These are phyloP conservation scores for Hypsizygus ulmarius DNA, from an alignment of 1,284 basidiomycete genomes.

Conservation along the genomic window DNA sequence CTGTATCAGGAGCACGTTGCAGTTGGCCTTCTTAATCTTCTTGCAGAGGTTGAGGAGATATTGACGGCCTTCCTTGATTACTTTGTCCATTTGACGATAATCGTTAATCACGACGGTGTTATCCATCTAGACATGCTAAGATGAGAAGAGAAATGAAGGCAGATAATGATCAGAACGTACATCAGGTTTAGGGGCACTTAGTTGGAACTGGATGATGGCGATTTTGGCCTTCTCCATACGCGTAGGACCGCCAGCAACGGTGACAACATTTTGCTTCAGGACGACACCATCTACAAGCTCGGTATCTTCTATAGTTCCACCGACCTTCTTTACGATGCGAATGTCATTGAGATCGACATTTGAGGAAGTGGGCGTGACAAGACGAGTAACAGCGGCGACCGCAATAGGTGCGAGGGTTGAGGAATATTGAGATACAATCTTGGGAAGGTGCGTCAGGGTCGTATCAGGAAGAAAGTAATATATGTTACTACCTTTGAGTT, in stretches of 20 bases:
- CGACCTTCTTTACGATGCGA: conserved; percentile 97
- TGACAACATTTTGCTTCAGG: conserved; percentile 92
- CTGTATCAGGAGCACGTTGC: conserved; percentile 98
- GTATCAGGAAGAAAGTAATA: not conserved
- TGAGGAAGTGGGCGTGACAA: conserved; percentile 82
- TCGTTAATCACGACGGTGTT: conserved; percentile 99
- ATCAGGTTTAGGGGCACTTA: conserved; percentile 97
- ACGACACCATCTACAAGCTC: conserved; percentile 96
- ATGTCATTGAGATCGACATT: conserved; percentile 98
- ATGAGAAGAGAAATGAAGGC: conserved; percentile 7
- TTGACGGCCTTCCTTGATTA: conserved; percentile 98
- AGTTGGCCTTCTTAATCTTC: conserved; percentile 98
- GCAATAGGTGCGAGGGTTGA: conserved; percentile 97
- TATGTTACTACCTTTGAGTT: conserved; percentile 83
- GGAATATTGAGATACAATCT: conserved; percentile 99
- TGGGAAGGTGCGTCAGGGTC: conserved; percentile 5
- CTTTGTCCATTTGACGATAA: conserved; percentile 99
- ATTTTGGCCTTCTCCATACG: conserved; percentile 99
- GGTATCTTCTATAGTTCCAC: conserved; percentile 99
- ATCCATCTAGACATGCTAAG: conserved; percentile 76
- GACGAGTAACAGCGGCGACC: conserved; percentile 90
- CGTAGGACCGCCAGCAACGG: conserved; percentile 88
- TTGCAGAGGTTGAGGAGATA: conserved; percentile 99
- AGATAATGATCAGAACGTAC: conserved; percentile 45
- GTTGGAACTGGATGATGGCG: conserved; percentile 97